Conservation (phyloP, 2,329 filamentous ascomycete genomes). For the Ophiocordyceps camponoti-floridani region DNA sequence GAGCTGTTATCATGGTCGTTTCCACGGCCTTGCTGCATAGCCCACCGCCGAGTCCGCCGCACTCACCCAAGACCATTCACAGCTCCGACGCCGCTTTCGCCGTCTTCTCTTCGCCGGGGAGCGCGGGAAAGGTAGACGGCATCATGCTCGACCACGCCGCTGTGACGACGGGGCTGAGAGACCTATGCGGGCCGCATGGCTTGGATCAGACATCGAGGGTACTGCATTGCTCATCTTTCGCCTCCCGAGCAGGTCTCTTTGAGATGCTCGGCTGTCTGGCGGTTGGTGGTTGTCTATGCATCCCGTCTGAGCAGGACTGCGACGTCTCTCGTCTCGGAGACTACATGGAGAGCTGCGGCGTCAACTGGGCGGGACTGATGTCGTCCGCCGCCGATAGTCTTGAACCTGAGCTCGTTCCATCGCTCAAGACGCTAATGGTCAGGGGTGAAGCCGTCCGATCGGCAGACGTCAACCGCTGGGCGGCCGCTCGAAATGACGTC, state of each 20-base stretch:
- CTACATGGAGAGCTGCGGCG: not conserved
- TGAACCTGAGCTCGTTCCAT: not conserved
- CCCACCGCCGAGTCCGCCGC: not conserved
- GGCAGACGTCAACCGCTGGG: slow-evolving; percentile 1
- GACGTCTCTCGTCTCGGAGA: not conserved
- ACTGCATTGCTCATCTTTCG: slow-evolving; percentile 1
- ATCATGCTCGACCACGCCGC: not conserved
- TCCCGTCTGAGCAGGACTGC: not conserved
- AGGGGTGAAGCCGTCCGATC: not conserved
- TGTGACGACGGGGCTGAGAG: not conserved
- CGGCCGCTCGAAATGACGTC: not conserved
- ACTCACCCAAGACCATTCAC: not conserved
- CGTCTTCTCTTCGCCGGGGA: slow-evolving; percentile 1
- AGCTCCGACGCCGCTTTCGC: not conserved
- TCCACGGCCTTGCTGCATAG: not conserved
- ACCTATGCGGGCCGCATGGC: not conserved
- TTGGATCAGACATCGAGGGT: not conserved
- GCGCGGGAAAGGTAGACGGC: not conserved
- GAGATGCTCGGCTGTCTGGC: slow-evolving; percentile 1
- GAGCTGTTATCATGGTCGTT: not conserved
- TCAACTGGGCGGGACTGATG: slow-evolving; percentile 2
- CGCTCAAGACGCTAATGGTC: not conserved
- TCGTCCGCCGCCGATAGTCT: not conserved
- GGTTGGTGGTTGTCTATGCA: slow-evolving; percentile 1
- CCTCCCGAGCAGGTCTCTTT: not conserved